phyloP scores from a whole-genome alignment of 768 basidiomycete species.

The Dentipellis sp. region DNA sequence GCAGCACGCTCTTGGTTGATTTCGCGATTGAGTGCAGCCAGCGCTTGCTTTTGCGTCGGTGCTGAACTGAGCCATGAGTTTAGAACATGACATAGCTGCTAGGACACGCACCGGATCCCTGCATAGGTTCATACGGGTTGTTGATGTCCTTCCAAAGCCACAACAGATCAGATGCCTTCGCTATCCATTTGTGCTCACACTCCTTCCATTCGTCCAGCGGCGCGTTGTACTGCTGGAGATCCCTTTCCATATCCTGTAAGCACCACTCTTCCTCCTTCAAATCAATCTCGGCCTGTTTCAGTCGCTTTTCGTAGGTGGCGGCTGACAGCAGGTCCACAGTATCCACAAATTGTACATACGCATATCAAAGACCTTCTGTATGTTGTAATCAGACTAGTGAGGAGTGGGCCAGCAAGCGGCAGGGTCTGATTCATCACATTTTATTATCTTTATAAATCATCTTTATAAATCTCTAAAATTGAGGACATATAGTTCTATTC shows the following conservation, averaged over 20 bases:
- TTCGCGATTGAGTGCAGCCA: not conserved
- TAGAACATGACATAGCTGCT: not conserved
- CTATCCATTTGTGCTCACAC: not conserved
- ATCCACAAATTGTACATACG: not conserved
- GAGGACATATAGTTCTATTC: too few relatives aligned
- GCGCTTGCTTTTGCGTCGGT: not conserved
- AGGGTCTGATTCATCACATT: too few relatives aligned
- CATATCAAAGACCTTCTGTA: not conserved
- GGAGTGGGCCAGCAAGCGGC: too few relatives aligned
- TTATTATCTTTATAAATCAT: too few relatives aligned
- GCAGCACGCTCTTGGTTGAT: not conserved
- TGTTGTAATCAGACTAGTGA: not conserved
- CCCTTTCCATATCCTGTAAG: not conserved
- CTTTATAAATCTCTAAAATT: too few relatives aligned
- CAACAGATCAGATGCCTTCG: not conserved
- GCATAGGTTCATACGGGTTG: not conserved
- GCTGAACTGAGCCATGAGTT: not conserved
- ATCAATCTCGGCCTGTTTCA: not conserved
- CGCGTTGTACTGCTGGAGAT: not conserved
- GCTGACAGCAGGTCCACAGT: not conserved
- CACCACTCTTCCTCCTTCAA: not conserved
- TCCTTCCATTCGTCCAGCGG: not conserved
- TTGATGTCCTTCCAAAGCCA: not conserved
- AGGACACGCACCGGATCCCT: not conserved
- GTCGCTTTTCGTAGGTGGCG: not conserved